A percentile compares a stretch with the other conserved stretches of the same genome.
phyloP scores from a whole-genome alignment of 2,329 filamentous ascomycete genomes.

The Talaromyces sp. region DNA sequence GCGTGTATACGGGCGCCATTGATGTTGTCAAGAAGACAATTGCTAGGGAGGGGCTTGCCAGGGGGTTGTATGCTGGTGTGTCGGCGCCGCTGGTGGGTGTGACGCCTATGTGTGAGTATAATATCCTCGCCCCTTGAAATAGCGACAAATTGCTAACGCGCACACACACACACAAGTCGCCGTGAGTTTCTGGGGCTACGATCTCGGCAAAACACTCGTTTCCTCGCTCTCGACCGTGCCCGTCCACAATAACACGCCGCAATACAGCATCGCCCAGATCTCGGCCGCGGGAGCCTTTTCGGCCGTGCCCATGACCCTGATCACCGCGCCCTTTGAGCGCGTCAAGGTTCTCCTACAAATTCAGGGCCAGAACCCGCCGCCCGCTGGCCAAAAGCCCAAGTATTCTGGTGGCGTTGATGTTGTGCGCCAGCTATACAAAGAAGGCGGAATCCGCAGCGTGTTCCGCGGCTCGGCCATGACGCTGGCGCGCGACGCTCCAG shows the following conservation, averaged over 20 bases:
- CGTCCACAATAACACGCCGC: constrained; percentile 56
- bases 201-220: constrained; percentile 88
- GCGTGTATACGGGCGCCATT: constrained; percentile 83
- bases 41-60: constrained; percentile 73
- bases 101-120: constrained; percentile 90
- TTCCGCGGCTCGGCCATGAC: constrained; percentile 91
- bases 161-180: constrained; percentile 45
- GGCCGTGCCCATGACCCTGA: constrained; percentile 92
- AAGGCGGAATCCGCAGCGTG: constrained; percentile 84
- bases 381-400: constrained; percentile 85
- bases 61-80: constrained; percentile 92
- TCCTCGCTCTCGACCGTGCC: constrained; percentile 59
- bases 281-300: constrained; percentile 95
- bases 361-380: constrained; percentile 81
- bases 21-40: constrained; percentile 89
- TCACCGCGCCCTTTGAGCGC: constrained; percentile 98
- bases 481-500: constrained; percentile 87
- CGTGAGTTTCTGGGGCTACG: constrained; percentile 78
- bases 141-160: neutral
- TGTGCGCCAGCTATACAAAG: constrained; percentile 84
- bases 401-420: constrained; percentile 87
- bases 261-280: constrained; percentile 79
- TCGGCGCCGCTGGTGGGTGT: constrained; percentile 92
- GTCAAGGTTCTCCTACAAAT: constrained; percentile 98
- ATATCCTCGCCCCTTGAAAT: neutral